Evolutionary conservation across 2,329 filamentous ascomycete genomes (phyloP), one percentile per base, ranked within the genome.

Genomic region (Pseudophaeomoniella oleicola): DNA sequence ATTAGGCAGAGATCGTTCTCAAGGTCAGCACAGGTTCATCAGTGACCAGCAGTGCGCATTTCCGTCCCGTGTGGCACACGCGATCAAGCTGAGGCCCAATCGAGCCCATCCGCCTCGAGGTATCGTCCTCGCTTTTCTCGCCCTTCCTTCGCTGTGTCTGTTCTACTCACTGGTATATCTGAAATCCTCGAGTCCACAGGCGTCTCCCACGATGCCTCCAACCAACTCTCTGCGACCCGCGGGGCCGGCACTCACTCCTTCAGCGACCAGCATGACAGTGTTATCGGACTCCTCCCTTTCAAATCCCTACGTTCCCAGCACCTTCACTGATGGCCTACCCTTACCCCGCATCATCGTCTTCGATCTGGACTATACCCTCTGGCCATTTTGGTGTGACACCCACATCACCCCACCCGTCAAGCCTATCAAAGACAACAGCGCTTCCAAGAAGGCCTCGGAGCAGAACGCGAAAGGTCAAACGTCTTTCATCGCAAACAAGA

Each of bases 321-420:
- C 72, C 10, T 75, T 79, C 58, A 72, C 61, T 42, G 75, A 79
- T 46, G 69, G 74, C 30, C 71, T 76, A 0, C 82, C 85, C 0
- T 71, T 94, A 2, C 87, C 87, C 0, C 76, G 78, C 42, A 70
- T 94, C 46, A 71, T 96, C 49, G 82, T 90, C 44, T 94, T 96
- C 62, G 90, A 96, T 57, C 75, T 96, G 43, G 88, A 96, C 67
- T 96, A 94, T 67, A 96, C 90, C 0, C 69, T 96, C n/a, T 96
- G 88, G 90, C 86, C 87, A 3, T 94, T 94, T 62, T 96, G 88
- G 88, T 79, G 93, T 2, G 90, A 96, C 64, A 94, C 86, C 3
- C 87, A 94, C 59, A 81, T 90, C 48, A 74, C 75, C 16, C 71
- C 76, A 4, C 87, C 86, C 0, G 61, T 94, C 35, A 77, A 76